These are phyloP conservation scores for Dichomitus squalens DNA, from an alignment of 1,284 basidiomycete genomes.

Conservation along the genomic window DNA sequence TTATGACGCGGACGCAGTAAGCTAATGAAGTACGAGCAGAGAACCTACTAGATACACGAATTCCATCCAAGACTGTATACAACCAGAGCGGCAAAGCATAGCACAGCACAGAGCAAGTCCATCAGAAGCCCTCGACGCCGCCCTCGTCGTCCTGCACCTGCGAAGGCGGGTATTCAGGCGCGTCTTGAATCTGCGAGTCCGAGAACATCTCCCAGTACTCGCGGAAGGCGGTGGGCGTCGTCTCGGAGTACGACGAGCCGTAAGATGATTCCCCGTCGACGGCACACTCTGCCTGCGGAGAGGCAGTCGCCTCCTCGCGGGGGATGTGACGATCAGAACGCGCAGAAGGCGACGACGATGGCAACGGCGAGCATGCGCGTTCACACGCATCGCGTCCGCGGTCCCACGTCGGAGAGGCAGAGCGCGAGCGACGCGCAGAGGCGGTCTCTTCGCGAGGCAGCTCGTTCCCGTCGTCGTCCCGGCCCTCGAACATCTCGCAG, in stretches of 20 bases:
- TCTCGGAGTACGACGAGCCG: not conserved
- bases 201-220: conserved; percentile 3
- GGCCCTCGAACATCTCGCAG: conserved; percentile 17
- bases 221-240: not conserved
- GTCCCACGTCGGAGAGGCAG: not conserved
- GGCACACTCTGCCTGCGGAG: not conserved
- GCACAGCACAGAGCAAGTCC: not conserved
- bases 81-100: not conserved
- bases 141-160: not conserved
- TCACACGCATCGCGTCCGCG: not conserved
- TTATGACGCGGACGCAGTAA: not conserved
- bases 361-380: not conserved
- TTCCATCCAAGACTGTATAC: not conserved
- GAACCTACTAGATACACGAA: not conserved
- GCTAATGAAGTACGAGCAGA: not conserved
- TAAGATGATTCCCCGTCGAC: not conserved
- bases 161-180: not conserved
- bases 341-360: too few species aligned
- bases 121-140: not conserved
- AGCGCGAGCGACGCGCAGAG: not conserved
- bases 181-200: not conserved
- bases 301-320: not conserved
- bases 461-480: conserved; percentile 16
- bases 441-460: not conserved
- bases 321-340: too few species aligned